phyloP scores from a whole-genome alignment of 768 basidiomycete species.

The Daedaleopsis sinensis region DNA sequence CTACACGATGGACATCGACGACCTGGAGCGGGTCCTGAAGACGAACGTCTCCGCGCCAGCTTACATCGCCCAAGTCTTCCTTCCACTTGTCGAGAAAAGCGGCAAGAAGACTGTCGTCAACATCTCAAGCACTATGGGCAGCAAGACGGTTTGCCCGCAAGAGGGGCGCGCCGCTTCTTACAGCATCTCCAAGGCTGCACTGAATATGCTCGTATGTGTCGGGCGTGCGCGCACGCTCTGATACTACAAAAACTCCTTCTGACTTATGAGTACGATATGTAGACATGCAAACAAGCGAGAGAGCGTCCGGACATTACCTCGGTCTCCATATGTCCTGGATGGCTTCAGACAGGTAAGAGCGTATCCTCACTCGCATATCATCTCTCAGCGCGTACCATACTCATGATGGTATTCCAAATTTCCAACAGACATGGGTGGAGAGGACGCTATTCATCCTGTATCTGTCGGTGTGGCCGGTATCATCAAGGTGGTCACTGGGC shows the following conservation, averaged over 20 bases:
- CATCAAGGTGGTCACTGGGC: constrained; percentile 29
- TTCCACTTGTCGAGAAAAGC: constrained; percentile 37
- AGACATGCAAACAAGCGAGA: constrained; percentile 41
- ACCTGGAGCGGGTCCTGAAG: neutral
- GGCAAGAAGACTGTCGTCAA: constrained; percentile 36
- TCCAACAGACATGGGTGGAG: constrained; percentile 37
- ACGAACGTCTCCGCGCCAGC: constrained; percentile 40
- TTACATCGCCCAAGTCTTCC: constrained; percentile 34
- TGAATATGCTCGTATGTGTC: constrained; percentile 41
- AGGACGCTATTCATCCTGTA: constrained; percentile 29
- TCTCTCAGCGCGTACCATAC: neutral
- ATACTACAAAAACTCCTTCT: too few relatives aligned
- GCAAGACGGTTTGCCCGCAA: constrained; percentile 30
- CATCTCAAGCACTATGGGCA: constrained; percentile 34
- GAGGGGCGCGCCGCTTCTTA: constrained; percentile 34
- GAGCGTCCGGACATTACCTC: constrained; percentile 36
- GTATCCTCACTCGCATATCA: neutral
- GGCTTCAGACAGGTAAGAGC: constrained; percentile 41
- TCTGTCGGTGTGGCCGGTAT: constrained; percentile 33
- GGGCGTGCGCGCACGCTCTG: neutral
- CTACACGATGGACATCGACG: neutral
- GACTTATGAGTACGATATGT: neutral
- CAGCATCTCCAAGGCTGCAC: constrained; percentile 37
- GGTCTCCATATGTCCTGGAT: constrained; percentile 39
- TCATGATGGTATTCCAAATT: neutral